Percentiles rank a stretch among this genome's conserved stretches.
These are phyloP conservation scores for Malbranchea zuffiana DNA, from an alignment of 2,329 filamentous ascomycete species.

Conservation along the genomic window DNA sequence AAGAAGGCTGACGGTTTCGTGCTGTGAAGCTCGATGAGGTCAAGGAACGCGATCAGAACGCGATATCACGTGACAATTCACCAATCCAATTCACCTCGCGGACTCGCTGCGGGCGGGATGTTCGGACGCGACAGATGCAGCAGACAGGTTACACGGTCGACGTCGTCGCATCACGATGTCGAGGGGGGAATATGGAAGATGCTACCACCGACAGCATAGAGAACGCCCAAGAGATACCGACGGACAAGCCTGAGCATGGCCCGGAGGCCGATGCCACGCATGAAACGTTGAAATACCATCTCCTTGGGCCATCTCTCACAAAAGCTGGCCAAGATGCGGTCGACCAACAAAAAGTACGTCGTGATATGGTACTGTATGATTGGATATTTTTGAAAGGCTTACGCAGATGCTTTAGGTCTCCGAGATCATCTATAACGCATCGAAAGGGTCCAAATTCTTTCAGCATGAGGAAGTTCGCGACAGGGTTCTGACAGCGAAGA, in stretches of 20 bases:
- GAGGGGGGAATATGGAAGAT: too few species aligned
- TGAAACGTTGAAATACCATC: conserved; percentile 72
- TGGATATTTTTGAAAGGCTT: not conserved
- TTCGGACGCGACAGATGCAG: too few species aligned
- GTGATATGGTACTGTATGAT: not conserved
- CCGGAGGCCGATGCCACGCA: conserved; percentile 23
- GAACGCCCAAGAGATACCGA: too few species aligned
- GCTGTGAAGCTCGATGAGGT: too few species aligned
- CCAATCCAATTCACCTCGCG: too few species aligned
- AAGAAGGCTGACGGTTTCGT: too few species aligned
- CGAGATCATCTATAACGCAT: conserved; percentile 93
- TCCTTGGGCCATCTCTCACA: conserved; percentile 80
- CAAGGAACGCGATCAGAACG: conserved; percentile 1
- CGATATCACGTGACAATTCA: conserved; percentile 6
- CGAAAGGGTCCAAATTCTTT: conserved; percentile 94
- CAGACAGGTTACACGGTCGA: too few species aligned
- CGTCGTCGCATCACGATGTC: too few species aligned
- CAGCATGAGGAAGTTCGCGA: conserved; percentile 78
- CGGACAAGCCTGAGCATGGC: too few species aligned
- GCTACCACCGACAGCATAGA: too few species aligned
- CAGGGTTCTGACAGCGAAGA: conserved; percentile 72
- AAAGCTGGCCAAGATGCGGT: conserved; percentile 89
- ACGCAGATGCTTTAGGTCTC: conserved; percentile 52
- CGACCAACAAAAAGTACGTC: conserved; percentile 68
- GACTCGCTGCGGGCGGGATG: too few species aligned